phyloP scores from a whole-genome alignment of 139 green algal species.

The Closterium sp. region DNA sequence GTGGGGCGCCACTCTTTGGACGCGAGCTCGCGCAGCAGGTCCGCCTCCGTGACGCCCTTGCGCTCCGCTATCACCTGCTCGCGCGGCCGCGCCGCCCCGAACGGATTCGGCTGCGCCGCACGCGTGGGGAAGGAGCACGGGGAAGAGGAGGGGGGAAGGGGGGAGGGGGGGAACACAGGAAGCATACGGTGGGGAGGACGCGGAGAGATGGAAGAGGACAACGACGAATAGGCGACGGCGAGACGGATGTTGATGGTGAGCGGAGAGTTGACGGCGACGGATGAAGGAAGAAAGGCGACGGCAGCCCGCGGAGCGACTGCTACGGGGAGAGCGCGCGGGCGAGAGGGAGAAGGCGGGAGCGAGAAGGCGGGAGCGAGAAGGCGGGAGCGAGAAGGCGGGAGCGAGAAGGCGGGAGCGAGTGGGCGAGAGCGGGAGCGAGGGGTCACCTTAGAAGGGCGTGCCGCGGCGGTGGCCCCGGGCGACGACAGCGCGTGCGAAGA shows the following conservation, averaged over 20 bases:
- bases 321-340: neutral
- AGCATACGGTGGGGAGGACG: neutral
- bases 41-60: conserved; percentile 47
- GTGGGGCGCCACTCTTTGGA: conserved; percentile 51
- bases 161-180: neutral
- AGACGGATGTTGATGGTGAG: neutral
- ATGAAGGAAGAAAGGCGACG: neutral
- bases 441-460: neutral
- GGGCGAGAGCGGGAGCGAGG: neutral
- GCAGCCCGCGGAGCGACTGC: neutral
- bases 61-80: conserved; percentile 52
- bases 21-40: conserved; percentile 45
- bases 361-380: neutral
- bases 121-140: neutral
- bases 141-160: neutral
- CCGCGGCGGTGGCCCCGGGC: too few relatives aligned
- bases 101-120: conserved; percentile 46
- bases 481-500: neutral
- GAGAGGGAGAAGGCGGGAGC: neutral
- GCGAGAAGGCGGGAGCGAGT: neutral
- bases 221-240: neutral
- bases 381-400: neutral
- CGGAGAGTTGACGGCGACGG: neutral
- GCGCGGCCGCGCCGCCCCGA: conserved; percentile 46
- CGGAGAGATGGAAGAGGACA: neutral